A percentile compares a stretch with the other conserved stretches of the same genome.
phyloP scores from a whole-genome alignment of 768 basidiomycete species.

The Mycena galopus region DNA sequence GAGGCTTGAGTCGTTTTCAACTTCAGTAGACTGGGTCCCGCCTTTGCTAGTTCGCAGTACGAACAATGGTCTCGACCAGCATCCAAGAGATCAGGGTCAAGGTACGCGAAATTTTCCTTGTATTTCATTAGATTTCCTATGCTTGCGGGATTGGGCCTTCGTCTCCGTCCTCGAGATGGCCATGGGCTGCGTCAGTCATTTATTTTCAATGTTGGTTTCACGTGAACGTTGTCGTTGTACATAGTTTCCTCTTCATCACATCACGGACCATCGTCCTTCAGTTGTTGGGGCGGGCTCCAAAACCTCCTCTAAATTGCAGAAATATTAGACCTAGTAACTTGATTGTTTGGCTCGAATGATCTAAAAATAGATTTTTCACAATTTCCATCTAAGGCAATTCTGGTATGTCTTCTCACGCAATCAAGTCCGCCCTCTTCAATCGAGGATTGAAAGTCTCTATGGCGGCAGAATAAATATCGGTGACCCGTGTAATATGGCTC shows the following conservation, averaged over 20 bases:
- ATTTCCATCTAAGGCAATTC: neutral
- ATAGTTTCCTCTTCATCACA: no score
- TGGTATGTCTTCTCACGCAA: neutral
- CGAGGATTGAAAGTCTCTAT: neutral
- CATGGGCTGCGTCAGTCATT: neutral
- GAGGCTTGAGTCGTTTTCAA: neutral
- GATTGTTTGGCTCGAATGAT: no score
- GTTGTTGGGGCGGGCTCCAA: no score
- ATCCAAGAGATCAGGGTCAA: neutral
- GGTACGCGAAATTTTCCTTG: neutral
- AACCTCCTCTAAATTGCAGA: no score
- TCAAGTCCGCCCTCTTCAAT: neutral
- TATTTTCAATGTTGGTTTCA: neutral
- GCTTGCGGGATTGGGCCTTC: neutral
- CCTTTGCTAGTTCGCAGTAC: neutral
- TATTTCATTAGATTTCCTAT: neutral
- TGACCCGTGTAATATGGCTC: neutral
- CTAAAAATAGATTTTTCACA: neutral
- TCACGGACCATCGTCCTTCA: no score
- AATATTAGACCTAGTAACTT: no score
- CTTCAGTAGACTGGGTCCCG: neutral
- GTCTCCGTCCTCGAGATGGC: neutral
- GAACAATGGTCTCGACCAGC: neutral
- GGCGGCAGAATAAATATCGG: neutral
- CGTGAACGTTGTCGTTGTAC: no score